Base-by-base conservation (phyloP, 2,329 filamentous ascomycete genomes). In the Mycocentrospora acerina region DNA sequence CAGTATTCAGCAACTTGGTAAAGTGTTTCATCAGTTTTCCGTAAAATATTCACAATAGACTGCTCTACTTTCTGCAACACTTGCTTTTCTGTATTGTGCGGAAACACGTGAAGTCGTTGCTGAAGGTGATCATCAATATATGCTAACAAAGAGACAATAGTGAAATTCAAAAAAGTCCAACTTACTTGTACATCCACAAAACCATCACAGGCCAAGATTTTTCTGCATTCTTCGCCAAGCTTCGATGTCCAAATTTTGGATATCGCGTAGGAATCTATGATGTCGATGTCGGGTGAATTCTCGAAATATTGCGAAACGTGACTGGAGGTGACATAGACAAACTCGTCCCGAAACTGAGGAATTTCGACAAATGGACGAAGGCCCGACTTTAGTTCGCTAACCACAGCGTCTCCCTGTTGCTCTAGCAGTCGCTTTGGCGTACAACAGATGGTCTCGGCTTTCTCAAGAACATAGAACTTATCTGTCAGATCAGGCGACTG, bases 241-340 rank as follows among this genome's bases (percentile, higher is more conserved):
- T 44, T 41, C 3, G 47, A 39, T 13, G 59, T 32, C 56, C 59
- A 62, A 7, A 31, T 29, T 11, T 49, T 37, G 7, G 62, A 65
- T 1, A 65, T 41, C 4, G 56, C 60, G 35, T 48, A 55, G 7
- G 32, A n/a, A 10, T 39, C 45, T 12, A 49, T 29, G 8, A 57
- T 7, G 6, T 44, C 34, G 12, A 59, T 34, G 11, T 34, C 51
- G 13, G 45, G 15, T 3, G 44, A 24, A 6, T 31, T 25, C 7
- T 28, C 32, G 8, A 64, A 24, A 18, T 49, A 32, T 10, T 40
- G 33, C 15, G 44, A n/a, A 2, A 46, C 47, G 7, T 56, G 57
- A 29, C 49, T 30, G 6, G 44, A 24, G 3, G 45, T 40, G 2
- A 42, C 10, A 18, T 59, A 58, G 2, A 59, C 29, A 3, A 52